Evolutionary conservation across 768 basidiomycete species (phyloP).

Genomic region (Phaeolepiota aurea): DNA sequence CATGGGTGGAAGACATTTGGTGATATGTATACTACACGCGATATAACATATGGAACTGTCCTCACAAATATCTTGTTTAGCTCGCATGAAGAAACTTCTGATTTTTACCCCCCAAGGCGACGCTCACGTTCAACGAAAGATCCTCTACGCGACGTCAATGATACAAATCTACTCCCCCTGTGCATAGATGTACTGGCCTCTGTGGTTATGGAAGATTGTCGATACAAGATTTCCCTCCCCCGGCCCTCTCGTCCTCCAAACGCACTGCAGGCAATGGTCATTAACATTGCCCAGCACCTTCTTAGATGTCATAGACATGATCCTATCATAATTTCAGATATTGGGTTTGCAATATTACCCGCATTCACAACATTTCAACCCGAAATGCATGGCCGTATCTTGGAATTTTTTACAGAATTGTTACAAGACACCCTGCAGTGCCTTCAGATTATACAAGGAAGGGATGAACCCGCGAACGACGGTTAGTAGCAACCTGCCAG

Average conservation of each 20-base stretch:
- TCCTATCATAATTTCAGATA: conserved; percentile 42
- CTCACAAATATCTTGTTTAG: no score
- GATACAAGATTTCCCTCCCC: conserved; percentile 49
- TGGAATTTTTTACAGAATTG: conserved; percentile 55
- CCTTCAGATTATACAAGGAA: conserved; percentile 28
- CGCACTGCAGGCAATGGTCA: conserved; percentile 59
- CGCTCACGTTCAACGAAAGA: conserved; percentile 37
- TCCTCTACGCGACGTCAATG: neutral
- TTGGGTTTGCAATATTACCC: conserved; percentile 66
- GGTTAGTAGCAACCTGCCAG: conserved; percentile 2
- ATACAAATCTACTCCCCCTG: conserved; percentile 38
- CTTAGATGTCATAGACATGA: conserved; percentile 44
- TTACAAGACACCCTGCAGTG: conserved; percentile 45
- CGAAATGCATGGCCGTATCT: conserved; percentile 54
- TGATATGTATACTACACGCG: no score
- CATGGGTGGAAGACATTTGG: conserved; percentile 62
- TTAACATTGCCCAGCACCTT: conserved; percentile 69
- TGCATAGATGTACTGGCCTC: conserved; percentile 58
- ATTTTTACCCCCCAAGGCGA: conserved; percentile 16
- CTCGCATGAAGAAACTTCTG: no score
- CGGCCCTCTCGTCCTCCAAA: conserved; percentile 65
- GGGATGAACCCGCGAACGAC: conserved; percentile 6
- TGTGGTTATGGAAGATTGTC: conserved; percentile 64
- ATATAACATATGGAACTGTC: no score
- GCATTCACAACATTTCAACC: conserved; percentile 61